Conservation (phyloP, 495 filamentous ascomycete species). For the Amorphotheca resinae region DNA sequence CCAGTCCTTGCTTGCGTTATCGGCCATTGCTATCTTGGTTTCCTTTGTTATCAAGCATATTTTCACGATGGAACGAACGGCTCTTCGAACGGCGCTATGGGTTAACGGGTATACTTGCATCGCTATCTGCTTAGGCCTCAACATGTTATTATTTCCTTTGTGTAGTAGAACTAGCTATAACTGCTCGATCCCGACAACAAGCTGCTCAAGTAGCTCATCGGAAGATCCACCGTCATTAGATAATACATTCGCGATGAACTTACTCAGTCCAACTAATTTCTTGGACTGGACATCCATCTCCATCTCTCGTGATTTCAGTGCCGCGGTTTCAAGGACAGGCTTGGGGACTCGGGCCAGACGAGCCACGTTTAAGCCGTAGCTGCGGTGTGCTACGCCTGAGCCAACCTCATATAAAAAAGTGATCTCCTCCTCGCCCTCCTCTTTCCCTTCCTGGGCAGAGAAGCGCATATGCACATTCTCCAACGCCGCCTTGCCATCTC, state of each 20-base stretch:
- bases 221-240: background rate
- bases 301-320: constrained; percentile 63
- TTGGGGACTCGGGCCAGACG: constrained; percentile 71
- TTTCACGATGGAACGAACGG: background rate
- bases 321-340: constrained; percentile 63
- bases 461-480: constrained; percentile 37
- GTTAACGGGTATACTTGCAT: constrained; percentile 4
- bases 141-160: background rate
- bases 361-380: constrained; percentile 91
- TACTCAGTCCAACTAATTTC: constrained; percentile 34
- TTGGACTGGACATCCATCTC: constrained; percentile 59
- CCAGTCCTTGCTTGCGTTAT: too few species aligned
- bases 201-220: constrained; percentile 11
- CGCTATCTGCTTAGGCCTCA: constrained; percentile 5
- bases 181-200: constrained; percentile 19
- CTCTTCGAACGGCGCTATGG: background rate
- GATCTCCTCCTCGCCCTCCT: constrained; percentile 41
- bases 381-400: constrained; percentile 83
- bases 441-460: constrained; percentile 15
- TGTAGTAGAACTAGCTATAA: constrained; percentile 6
- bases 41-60: constrained; percentile 1
- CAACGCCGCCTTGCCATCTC: constrained; percentile 8
- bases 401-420: constrained; percentile 76
- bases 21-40: constrained; percentile 8
- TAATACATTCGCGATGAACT: constrained; percentile 31